Conservation (phyloP, 2,329 filamentous ascomycete genomes). For the Chalara sp. region DNA sequence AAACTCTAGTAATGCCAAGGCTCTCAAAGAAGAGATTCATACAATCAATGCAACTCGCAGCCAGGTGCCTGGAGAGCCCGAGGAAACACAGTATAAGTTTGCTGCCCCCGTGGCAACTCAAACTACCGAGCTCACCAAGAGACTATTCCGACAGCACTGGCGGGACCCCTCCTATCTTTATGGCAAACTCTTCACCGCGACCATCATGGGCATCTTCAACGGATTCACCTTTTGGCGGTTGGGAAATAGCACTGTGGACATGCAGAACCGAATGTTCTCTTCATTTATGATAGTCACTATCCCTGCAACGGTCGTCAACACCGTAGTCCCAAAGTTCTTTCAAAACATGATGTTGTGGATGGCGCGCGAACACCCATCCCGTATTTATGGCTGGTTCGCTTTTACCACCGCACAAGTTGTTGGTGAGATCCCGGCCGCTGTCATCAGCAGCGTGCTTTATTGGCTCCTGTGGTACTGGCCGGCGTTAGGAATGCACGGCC, state of each 20-base stretch:
- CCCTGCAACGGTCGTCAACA: slow-evolving; percentile 66
- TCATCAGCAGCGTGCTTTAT: slow-evolving; percentile 60
- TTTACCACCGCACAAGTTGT: slow-evolving; percentile 70
- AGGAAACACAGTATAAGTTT: slow-evolving; percentile 46
- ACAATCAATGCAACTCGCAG: slow-evolving; percentile 25
- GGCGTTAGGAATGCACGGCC: slow-evolving; percentile 39
- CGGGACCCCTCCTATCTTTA: slow-evolving; percentile 71
- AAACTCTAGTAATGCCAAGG: slow-evolving; percentile 53
- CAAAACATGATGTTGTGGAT: slow-evolving; percentile 67
- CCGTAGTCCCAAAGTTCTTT: slow-evolving; percentile 72
- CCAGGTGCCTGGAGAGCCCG: slow-evolving; percentile 31
- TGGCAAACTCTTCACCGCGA: slow-evolving; percentile 65
- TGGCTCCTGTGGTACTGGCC: slow-evolving; percentile 74
- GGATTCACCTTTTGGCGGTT: slow-evolving; percentile 73
- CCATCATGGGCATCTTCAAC: slow-evolving; percentile 71
- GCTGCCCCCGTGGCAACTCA: slow-evolving; percentile 59
- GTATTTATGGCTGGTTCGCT: slow-evolving; percentile 72
- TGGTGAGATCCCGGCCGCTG: slow-evolving; percentile 64
- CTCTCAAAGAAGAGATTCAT: slow-evolving; percentile 58
- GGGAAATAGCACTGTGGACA: slow-evolving; percentile 56
- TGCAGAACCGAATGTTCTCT: slow-evolving; percentile 76
- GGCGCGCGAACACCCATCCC: slow-evolving; percentile 63
- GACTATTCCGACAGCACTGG: slow-evolving; percentile 69
- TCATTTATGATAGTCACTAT: slow-evolving; percentile 55
- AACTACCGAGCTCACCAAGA: slow-evolving; percentile 58